Evolutionary conservation across 139 green algal species (phyloP).

Genomic region (Closterium sp.): DNA sequence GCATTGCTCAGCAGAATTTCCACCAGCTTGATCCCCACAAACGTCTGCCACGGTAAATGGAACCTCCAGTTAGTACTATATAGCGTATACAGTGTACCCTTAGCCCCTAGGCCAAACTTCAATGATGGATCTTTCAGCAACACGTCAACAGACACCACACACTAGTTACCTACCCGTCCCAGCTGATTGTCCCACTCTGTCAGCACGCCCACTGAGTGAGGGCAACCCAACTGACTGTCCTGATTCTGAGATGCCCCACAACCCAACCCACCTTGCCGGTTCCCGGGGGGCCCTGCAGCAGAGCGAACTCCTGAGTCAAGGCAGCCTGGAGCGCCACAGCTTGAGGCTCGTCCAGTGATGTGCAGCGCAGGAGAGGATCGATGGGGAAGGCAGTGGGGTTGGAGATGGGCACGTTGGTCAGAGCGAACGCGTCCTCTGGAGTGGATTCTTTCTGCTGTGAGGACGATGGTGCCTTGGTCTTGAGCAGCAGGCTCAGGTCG

Average conservation of each 20-base stretch:
- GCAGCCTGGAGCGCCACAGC: slow-evolving; percentile 52
- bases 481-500: no score
- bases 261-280: slow-evolving; percentile 52
- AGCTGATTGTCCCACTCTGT: not conserved
- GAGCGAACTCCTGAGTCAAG: slow-evolving; percentile 62
- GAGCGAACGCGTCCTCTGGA: not conserved
- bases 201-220: not conserved
- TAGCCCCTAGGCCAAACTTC: not conserved
- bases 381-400: not conserved
- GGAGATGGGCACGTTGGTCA: not conserved
- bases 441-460: not conserved
- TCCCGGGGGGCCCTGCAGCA: slow-evolving; percentile 75
- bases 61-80: not conserved
- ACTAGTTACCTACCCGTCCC: not conserved
- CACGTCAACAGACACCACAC: not conserved
- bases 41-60: slow-evolving; percentile 56
- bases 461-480: no score
- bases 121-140: not conserved
- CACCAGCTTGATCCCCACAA: slow-evolving; percentile 63
- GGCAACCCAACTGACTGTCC: not conserved
- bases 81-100: not conserved
- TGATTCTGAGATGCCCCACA: not conserved
- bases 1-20: slow-evolving; percentile 60
- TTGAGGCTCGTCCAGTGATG: slow-evolving; percentile 58
- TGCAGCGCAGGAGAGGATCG: slow-evolving; percentile 3